Base-by-base conservation (phyloP, 805 yeast species). In the Sugiyamaella qingdaonensis region DNA sequence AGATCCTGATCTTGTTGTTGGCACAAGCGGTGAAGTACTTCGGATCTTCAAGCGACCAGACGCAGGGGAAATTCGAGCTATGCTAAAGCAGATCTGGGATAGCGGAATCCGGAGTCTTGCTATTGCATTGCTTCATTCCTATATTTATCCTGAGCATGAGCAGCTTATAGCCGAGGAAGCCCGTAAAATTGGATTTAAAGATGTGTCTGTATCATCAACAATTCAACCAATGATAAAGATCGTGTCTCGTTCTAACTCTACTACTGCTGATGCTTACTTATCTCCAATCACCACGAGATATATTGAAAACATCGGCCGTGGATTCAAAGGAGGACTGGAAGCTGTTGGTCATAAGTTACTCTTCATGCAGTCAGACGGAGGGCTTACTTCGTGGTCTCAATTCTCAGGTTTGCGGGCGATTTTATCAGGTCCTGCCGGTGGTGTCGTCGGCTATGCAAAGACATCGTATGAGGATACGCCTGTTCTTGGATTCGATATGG, bases 291-390 rank as follows among this genome's bases (percentile, higher is more conserved):
- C 88, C 48, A 75, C 80, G 57, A 78, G 79, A 29, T 88, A 88
- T 63, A 68, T 87, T 37, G 63, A 73, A 14, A 78, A 82, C 14
- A 84, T 88, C 61, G 79, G 80, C 48, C 63, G 73, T 1, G 94
- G 94, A 2, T 75, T 88, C 55, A 68, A 68, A 19, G 78, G 80
- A 45, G 81, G 81, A 0, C 67, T 78, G 9, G 73, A 72, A 11
- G 71, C 72, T 10, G 60, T 68, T 8, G 70, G 70, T 1, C 56
- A 61, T 43, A 66, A 54, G 61, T 70, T 54, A 55, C 57, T 65
- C 52, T 92, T 92, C 68, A 92, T 92, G 98, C 96, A 92, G 69
- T 87, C 96, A 10, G 96, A 92, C 67, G 98, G 98, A 54, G 98
- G 98, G 2, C 77, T 92, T 54, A 90, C 91, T 19, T 89, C 89